Base-by-base conservation (phyloP, 148 eudicot species). In the Camellia sinensis region DNA sequence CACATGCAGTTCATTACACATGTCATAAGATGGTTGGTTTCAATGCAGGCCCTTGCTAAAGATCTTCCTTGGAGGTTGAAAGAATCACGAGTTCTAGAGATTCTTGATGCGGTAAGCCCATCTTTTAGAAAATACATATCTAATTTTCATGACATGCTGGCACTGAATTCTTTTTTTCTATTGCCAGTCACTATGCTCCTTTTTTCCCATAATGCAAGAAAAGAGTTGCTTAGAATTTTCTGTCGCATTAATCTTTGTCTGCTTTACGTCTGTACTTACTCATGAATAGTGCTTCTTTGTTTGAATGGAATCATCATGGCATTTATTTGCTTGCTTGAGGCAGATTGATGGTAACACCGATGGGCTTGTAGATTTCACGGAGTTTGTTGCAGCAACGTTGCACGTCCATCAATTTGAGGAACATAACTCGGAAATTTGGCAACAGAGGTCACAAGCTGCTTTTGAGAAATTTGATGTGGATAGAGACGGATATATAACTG, bases 331-430 rank as follows among this genome's bases (percentile, higher is more conserved):
- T 76, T 59, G 69, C 65, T 85, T 71, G 83, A 75, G 78, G 45
- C 97, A 95, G 99, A 92, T 95, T 37, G 99, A 95, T 79, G 86
- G 92, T 85, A 95, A 95, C 86, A 93, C 99, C 6, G 99, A 95
- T 75, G 99, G 99, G 10, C 86, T 92, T 43, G 93, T 95, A 71
- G 99, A 95, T 89, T 95, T 92, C 83, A 78, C 89, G 0, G 99
- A 95, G 87, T 95, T 95, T 85, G 97, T 95, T 18, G 94, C 99
- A 46, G 99, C 99, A 18, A 89, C 97, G 6, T 86, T 95, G 73
- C 99, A 91, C 70, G 94, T 95, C 81, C 92, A 92, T 81, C 99
- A 95, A 82, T 81, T 95, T 82, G 97, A 95, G 50, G 97, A 95
- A 85, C 93, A 89, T 82, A 89, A 95, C 85, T 82, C 89, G 8